Base-by-base conservation (phyloP, 2,329 filamentous ascomycete genomes). In the Metarhizium brunneum region DNA sequence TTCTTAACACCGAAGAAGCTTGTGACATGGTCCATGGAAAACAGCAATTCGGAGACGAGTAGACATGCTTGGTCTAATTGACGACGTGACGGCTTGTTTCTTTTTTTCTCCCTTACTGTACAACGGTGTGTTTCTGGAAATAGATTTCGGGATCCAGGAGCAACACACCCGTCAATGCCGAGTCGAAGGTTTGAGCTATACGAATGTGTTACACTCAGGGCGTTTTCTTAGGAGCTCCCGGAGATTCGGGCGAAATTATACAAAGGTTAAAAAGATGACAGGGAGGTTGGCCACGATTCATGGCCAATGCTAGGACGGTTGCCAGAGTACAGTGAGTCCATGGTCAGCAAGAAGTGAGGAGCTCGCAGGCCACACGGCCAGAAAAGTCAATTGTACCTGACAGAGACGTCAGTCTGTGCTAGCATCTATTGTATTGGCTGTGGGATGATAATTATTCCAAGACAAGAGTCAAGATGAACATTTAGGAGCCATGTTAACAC, bases 1-100 rank as follows among this genome's bases (percentile, higher is more conserved):
- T 47, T 54, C 45, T 57, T 54, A 57, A 55, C 50, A 47, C 53
- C 53, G 53, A 50, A 16, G 30, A 30, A 30, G 4, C 40, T 51
- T 43, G 47, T 55, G 36, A 50, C 25, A 52, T 50, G 56, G 35
- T 10, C 35, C 35, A 18, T 32, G 5, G 29, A 25, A 36, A 35
- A 52, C 32, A 47, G 51, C 35, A 11, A 48, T 47, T 52, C 18
- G 49, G 32, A 52, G 32, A 16, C 30, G 32, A 42, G 32, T 32
- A 54, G 25, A 29, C 49, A 55, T 52, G 18, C 47, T 55, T 18
- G 36, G 49, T 42, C 16, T 40, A 14, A 47, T 38, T 20, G 18
- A 40, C 29, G 29, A 14, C 36, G 29, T 13, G 47, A 30, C 32
- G 25, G 32, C 32, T 35, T 8, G 6, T 11, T 11, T 35, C 10